Evolutionary conservation across 106 monocot genomes (phyloP), one percentile per base, ranked within the genome.

Genomic region (Dioscorea dumetorum): DNA sequence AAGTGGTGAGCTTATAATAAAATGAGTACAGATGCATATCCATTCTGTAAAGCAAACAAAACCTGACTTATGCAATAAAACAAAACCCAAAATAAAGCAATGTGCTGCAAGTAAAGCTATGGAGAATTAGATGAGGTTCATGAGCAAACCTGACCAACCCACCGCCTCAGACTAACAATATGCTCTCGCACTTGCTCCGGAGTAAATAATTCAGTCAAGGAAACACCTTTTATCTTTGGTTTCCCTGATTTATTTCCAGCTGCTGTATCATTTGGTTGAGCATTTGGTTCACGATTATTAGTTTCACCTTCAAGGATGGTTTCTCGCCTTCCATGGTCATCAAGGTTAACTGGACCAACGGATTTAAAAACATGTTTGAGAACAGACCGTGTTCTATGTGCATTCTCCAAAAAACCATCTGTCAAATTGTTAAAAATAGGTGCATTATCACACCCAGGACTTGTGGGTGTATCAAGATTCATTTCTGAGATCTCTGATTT

Each of bases 211-310:
- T 99, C 99, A 61, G 81, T 99, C 80, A 99, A 17, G 48, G 99
- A 99, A 71, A 99, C 99, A 81, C 99, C 99, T 76, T 99, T 93
- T 69, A 99, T 90, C 83, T 99, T 99, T 67, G 99, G 93, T 76
- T 99, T 99, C 52, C 93, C 99, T 53, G 90, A 93, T 77, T 93
- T 99, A 83, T 74, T 80, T 41, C 72, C 80, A 74, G 78, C 53
- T 24, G 72, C 69, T 61, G 71, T 34, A 50, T 95, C 91, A 67
- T 28, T 35, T 60, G 77, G 50, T 69, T 57, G 69, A 63, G 73
- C 73, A 64, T 63, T 69, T 61, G 50, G n/a, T 73, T 95, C 95
- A 57, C 82, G 76, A 70, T 91, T 28, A 28, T 28, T 88, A 56
- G 66, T 49, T 52, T 90, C 99, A 15, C 83, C 80, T 67, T 78